Percentiles rank a stretch among this genome's conserved stretches.
Evolutionary conservation across 441 rosid genomes (phyloP).

Genomic region (Populus tomentosa): DNA sequence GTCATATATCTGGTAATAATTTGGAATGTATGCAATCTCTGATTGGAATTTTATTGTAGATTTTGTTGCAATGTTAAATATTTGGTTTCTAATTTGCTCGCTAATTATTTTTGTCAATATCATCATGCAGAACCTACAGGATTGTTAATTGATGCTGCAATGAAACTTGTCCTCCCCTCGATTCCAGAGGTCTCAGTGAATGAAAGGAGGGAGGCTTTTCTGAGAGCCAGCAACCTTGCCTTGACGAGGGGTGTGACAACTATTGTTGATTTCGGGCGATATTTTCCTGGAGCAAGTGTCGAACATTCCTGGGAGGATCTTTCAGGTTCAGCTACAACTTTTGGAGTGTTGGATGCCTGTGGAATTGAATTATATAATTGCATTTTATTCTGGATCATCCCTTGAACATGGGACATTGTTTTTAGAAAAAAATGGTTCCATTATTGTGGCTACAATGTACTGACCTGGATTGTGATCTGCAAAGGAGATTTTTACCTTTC

Average conservation of each 20-base stretch:
- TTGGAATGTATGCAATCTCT: neutral
- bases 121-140: conserved; percentile 74
- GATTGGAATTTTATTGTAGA: neutral
- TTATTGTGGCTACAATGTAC: neutral
- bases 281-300: conserved; percentile 60
- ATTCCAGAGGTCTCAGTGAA: conserved; percentile 62
- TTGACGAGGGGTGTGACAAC: conserved; percentile 81
- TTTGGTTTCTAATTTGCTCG: neutral
- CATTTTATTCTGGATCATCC: neutral
- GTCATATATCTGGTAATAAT: neutral
- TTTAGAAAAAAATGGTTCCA: neutral
- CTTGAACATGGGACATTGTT: neutral
- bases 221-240: conserved; percentile 71
- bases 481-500: neutral
- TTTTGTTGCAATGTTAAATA: neutral
- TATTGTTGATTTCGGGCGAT: conserved; percentile 84
- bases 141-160: conserved; percentile 80
- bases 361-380: conserved; percentile 3
- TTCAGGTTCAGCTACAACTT: conserved; percentile 46
- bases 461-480: neutral
- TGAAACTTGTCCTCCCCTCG: conserved; percentile 52
- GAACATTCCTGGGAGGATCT: conserved; percentile 82
- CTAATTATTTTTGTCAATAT: neutral
- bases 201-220: conserved; percentile 81
- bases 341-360: neutral